Base-by-base conservation (phyloP, 345 rosid species). In the Dipteronia dyeriana region DNA sequence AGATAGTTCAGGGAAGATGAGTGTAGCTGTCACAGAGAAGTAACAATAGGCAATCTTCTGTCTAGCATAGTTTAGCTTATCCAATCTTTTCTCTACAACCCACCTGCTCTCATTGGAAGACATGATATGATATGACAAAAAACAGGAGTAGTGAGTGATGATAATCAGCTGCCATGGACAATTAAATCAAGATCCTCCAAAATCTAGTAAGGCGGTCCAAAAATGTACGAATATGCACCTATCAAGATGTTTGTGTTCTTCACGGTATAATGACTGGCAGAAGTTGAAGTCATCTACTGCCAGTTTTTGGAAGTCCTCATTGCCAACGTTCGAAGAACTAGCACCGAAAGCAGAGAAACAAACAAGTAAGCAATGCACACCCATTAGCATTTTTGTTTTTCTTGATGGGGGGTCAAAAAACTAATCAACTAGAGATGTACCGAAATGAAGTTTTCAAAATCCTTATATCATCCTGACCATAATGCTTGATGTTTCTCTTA, bases 31-130 rank as follows among this genome's bases (percentile, higher is more conserved):
- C 20, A 86, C 93, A 64, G 97, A 91, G 79, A 94, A 94, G 87
- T 92, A 91, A 68, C 97, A 92, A 77, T 91, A 92, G 9, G 86
- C 86, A 83, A 88, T 79, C 80, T 91, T 92, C 82, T 94, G 97
- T 76, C 97, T 80, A 0, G 96, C 94, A 87, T 92, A 94, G 73
- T 86, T 80, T 70, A 92, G 87, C 80, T 85, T 89, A 87, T 91
- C 93, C 84, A 94, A 79, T 82, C 83, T 79, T 17, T 82, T 79
- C 67, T 88, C 94, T 57, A 78, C 84, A 75, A 91, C 78, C 97
- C 98, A 92, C 73, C 98, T 94, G 89, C 80, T 77, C 59, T 38
- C 72, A 53, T 66, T 5, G 16, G 41, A 16, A 20, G 34, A 4
- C 34, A 31, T 31, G 75, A 69, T 41, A 62, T 73, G 57, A 54